Conservation (phyloP, 148 eudicot genomes). For the Cornus suecica region DNA sequence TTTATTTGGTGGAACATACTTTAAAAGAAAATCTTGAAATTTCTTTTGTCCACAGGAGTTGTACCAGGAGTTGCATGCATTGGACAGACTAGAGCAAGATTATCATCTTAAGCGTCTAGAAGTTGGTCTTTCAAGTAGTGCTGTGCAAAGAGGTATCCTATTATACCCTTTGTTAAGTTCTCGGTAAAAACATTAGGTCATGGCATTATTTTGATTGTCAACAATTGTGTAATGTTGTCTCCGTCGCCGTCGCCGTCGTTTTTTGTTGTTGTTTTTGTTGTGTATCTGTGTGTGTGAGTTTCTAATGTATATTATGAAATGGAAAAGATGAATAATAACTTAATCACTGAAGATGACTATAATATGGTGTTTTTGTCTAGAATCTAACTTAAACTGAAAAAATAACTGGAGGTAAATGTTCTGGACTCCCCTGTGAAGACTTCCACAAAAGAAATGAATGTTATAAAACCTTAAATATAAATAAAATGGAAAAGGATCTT, state of each 20-base stretch:
- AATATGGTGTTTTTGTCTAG: not conserved
- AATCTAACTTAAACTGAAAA: not conserved
- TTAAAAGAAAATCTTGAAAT: not conserved
- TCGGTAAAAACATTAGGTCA: not conserved
- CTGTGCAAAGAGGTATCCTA: constrained; percentile 43
- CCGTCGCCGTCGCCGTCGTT: no score
- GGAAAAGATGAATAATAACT: not conserved
- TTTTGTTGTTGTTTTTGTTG: no score
- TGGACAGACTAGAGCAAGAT: constrained; percentile 53
- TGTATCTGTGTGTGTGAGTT: no score
- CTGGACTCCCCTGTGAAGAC: not conserved
- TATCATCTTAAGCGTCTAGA: constrained; percentile 37
- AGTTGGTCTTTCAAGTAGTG: constrained; percentile 36
- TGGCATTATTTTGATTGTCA: not conserved
- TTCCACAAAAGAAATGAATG: not conserved
- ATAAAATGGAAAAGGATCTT: no score
- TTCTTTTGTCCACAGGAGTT: constrained; percentile 40
- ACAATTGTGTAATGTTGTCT: not conserved
- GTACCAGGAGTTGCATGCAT: constrained; percentile 47
- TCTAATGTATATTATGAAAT: no score
- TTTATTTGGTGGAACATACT: not conserved
- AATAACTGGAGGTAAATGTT: not conserved
- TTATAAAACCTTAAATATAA: no score
- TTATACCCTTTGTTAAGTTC: not conserved
- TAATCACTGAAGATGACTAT: not conserved